phyloP scores from a whole-genome alignment of 140 eudicot genomes.

The Ambrosia hybrid region DNA sequence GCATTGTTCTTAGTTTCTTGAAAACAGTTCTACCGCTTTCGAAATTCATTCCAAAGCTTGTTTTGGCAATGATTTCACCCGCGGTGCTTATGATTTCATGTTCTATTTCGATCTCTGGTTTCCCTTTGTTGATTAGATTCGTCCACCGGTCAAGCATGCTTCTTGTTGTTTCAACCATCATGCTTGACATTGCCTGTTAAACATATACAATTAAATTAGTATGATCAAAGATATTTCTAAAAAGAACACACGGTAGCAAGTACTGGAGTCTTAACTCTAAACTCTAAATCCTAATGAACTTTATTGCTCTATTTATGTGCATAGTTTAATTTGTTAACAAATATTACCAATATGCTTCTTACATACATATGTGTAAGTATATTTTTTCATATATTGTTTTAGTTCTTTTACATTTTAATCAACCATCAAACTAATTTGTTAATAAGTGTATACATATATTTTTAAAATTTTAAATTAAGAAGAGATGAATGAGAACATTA shows the following conservation, averaged over 20 bases:
- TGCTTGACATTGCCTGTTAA: constrained; percentile 72
- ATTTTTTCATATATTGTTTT: too few relatives aligned
- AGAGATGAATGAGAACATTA: too few relatives aligned
- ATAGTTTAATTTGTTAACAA: too few relatives aligned
- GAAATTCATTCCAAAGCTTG: constrained; percentile 70
- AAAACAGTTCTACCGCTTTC: constrained; percentile 54
- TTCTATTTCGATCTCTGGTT: constrained; percentile 71
- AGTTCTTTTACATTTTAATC: too few relatives aligned
- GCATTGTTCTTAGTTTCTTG: constrained; percentile 68
- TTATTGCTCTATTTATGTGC: neutral
- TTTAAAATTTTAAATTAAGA: too few relatives aligned
- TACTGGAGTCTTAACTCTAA: neutral
- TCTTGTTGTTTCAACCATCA: constrained; percentile 73
- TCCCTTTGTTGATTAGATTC: constrained; percentile 41
- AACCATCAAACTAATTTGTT: too few relatives aligned
- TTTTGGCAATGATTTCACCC: constrained; percentile 77
- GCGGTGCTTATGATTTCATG: constrained; percentile 61
- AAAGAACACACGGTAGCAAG: neutral
- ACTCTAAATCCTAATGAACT: neutral
- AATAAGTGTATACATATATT: too few relatives aligned
- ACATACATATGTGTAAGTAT: too few relatives aligned
- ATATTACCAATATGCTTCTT: too few relatives aligned
- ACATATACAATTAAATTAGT: neutral
- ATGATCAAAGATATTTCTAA: neutral
- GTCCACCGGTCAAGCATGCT: constrained; percentile 77